Conservation (phyloP, 1,139 yeast genomes). For the Suhomyces guaymorum region DNA sequence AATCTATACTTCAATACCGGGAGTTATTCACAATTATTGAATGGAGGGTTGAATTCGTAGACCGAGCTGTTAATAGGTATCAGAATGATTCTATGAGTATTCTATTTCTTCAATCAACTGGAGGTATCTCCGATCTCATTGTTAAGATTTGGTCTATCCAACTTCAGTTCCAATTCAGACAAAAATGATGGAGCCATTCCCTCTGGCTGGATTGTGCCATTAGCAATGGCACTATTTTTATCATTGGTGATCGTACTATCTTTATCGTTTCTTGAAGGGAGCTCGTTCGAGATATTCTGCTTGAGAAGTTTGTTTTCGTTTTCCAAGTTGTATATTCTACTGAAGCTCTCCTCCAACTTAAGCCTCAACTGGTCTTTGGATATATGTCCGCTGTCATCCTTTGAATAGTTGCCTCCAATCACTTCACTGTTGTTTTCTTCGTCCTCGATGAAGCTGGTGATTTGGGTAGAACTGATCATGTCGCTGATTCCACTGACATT, state of each 20-base stretch:
- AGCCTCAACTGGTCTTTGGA: slow-evolving; percentile 38
- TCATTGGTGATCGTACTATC: slow-evolving; percentile 1
- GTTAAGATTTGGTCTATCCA: slow-evolving; percentile 8
- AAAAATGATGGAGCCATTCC: slow-evolving; percentile 10
- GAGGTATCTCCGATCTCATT: slow-evolving; percentile 4
- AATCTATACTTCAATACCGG: too few relatives aligned
- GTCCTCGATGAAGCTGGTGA: slow-evolving; percentile 37
- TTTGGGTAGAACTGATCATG: slow-evolving; percentile 39
- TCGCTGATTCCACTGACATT: slow-evolving; percentile 47
- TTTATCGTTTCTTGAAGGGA: neutral
- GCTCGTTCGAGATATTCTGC: slow-evolving; percentile 6
- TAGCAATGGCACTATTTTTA: neutral
- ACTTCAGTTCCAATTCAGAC: slow-evolving; percentile 15
- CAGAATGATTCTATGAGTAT: too few relatives aligned
- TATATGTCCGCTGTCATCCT: slow-evolving; percentile 16
- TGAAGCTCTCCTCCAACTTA: slow-evolving; percentile 44
- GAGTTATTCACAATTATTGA: too few relatives aligned
- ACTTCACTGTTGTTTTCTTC: slow-evolving; percentile 18
- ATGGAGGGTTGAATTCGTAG: too few relatives aligned
- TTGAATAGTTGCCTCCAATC: slow-evolving; percentile 7
- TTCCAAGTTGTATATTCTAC: slow-evolving; percentile 38
- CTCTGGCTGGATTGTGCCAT: neutral
- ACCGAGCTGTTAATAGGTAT: too few relatives aligned
- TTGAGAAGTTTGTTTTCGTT: slow-evolving; percentile 29
- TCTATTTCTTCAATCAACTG: too few relatives aligned